Conservation (phyloP, 2,329 filamentous ascomycete species). For the Thielaviopsis populi region DNA sequence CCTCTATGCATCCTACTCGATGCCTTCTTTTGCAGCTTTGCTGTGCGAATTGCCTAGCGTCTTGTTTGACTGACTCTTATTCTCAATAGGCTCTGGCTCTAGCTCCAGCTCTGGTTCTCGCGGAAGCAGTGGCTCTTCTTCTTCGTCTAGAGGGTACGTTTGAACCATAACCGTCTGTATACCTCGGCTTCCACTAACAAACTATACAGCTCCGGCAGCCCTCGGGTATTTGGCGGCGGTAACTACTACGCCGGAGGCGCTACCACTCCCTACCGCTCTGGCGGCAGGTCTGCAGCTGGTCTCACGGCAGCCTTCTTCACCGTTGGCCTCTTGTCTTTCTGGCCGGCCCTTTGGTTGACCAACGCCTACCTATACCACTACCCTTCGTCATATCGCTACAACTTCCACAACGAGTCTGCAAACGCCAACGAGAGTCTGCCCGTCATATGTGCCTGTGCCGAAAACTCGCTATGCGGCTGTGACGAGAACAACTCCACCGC, state of each 20-base stretch:
- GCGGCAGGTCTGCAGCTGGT: slow-evolving; percentile 34
- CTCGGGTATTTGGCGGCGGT: slow-evolving; percentile 45
- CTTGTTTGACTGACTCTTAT: background rate
- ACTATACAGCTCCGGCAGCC: slow-evolving; percentile 37
- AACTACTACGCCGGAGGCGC: slow-evolving; percentile 54
- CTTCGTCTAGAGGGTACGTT: slow-evolving; percentile 9
- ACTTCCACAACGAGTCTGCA: slow-evolving; percentile 36
- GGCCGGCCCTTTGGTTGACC: slow-evolving; percentile 51
- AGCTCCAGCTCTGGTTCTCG: background rate
- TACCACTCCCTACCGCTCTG: slow-evolving; percentile 43
- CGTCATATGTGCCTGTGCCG: slow-evolving; percentile 38
- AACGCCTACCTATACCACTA: slow-evolving; percentile 50
- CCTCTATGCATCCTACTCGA: too few species aligned
- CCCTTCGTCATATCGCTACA: slow-evolving; percentile 28
- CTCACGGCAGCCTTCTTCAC: slow-evolving; percentile 38
- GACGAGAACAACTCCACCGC: slow-evolving; percentile 49
- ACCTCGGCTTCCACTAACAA: slow-evolving; percentile 11
- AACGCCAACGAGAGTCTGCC: slow-evolving; percentile 26
- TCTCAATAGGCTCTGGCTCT: background rate
- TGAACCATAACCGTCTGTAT: background rate
- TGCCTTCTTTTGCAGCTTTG: background rate
- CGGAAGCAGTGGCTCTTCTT: slow-evolving; percentile 8
- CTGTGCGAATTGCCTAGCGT: background rate
- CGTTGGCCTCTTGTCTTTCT: slow-evolving; percentile 37
- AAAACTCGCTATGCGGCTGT: slow-evolving; percentile 41